Evolutionary conservation across 1,139 yeast genomes (phyloP).

Genomic region (Pichia sp.): DNA sequence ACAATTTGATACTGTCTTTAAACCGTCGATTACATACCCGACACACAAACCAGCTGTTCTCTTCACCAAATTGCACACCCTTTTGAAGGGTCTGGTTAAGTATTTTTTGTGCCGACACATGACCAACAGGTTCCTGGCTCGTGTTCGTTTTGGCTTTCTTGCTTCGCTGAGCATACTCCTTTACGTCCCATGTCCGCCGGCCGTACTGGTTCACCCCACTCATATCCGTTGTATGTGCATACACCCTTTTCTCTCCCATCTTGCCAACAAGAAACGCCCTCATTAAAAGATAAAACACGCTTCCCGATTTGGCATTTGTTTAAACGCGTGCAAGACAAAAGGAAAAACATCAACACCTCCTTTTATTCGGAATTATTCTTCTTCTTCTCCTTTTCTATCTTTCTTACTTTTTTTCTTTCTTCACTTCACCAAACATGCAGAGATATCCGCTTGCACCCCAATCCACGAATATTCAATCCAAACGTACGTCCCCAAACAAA

Average conservation of each 20-base stretch:
- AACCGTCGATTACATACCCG: slow-evolving; percentile 71
- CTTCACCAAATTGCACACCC: slow-evolving; percentile 23
- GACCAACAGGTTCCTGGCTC: slow-evolving; percentile 1
- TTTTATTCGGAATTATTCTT: no score
- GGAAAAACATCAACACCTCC: not conserved
- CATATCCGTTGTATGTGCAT: not conserved
- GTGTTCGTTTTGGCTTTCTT: slow-evolving; percentile 22
- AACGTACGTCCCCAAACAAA: slow-evolving; percentile 3
- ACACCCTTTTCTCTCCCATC: not conserved
- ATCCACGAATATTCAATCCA: slow-evolving; percentile 4
- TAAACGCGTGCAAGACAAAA: not conserved
- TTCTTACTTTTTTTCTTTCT: no score
- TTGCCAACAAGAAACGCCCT: no score
- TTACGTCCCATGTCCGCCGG: slow-evolving; percentile 64
- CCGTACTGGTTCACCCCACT: slow-evolving; percentile 33
- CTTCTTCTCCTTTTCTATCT: no score
- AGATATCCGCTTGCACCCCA: slow-evolving; percentile 3
- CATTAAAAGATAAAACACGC: no score
- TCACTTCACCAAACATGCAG: not conserved
- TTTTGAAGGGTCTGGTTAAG: slow-evolving; percentile 20
- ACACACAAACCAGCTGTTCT: slow-evolving; percentile 74
- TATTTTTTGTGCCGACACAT: not conserved
- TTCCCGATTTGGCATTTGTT: no score
- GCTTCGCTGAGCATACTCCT: slow-evolving; percentile 53
- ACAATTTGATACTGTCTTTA: slow-evolving; percentile 70